Conservation (phyloP, 441 rosid genomes). For the Aleurites moluccanus region DNA sequence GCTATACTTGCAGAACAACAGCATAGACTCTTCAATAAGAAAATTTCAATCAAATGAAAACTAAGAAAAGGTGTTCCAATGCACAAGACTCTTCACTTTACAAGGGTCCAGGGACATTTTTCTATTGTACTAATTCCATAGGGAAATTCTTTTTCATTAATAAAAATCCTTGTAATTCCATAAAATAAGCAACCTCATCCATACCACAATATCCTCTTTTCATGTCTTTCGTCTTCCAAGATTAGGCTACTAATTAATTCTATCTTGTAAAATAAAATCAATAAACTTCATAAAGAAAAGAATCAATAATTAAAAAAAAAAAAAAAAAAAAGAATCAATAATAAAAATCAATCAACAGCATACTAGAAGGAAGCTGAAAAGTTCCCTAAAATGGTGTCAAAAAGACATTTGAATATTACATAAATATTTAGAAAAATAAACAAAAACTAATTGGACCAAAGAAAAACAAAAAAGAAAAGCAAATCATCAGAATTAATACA, state of each 20-base stretch:
- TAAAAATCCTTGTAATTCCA: background rate
- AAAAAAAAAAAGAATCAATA: background rate
- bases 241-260: background rate
- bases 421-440: background rate
- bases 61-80: too few relatives aligned
- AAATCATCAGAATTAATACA: conserved; percentile 15
- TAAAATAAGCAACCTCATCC: background rate
- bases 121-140: background rate
- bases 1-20: background rate
- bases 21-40: background rate
- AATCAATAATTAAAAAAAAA: background rate
- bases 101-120: background rate
- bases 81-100: background rate
- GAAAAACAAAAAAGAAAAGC: background rate
- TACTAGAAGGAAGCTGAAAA: background rate
- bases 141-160: too few relatives aligned
- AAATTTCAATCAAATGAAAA: too few relatives aligned
- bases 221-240: background rate
- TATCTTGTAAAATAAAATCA: background rate
- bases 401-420: background rate
- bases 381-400: background rate
- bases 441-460: background rate
- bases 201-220: background rate
- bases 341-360: background rate
- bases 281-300: too few relatives aligned